Conservation (phyloP, 208 protist genomes). For the Acanthamoeba culbertsoni region DNA sequence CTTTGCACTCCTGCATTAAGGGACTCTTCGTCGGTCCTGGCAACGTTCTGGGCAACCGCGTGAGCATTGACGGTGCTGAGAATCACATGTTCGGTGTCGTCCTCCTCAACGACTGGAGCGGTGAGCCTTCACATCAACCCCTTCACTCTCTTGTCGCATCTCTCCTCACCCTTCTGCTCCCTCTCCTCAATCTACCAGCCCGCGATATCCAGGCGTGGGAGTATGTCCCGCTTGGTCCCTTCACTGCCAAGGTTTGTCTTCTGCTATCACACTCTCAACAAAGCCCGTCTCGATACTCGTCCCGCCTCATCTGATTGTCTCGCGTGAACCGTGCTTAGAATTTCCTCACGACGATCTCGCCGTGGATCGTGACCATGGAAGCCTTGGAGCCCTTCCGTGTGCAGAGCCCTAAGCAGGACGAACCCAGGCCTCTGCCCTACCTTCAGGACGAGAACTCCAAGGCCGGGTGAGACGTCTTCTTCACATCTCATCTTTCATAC, state of each 20-base stretch:
- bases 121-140: neutral
- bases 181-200: constrained; percentile 59
- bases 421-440: constrained; percentile 82
- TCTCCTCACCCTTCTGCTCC: neutral
- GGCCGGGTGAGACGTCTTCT: neutral
- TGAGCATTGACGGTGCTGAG: constrained; percentile 82
- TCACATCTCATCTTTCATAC: neutral
- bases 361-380: constrained; percentile 90
- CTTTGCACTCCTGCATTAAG: neutral
- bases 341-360: constrained; percentile 88
- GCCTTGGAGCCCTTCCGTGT: constrained; percentile 86
- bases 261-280: constrained; percentile 62
- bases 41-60: constrained; percentile 83
- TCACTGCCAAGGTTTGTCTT: constrained; percentile 82
- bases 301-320: too few species aligned
- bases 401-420: constrained; percentile 55
- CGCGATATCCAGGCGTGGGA: constrained; percentile 91
- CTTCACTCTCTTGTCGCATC: neutral
- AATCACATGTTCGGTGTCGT: constrained; percentile 89
- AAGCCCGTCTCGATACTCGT: too few species aligned
- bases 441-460: constrained; percentile 64
- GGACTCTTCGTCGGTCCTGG: constrained; percentile 84
- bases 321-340: constrained; percentile 63
- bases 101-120: constrained; percentile 91
- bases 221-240: constrained; percentile 90